These are phyloP conservation scores for Cardamine occulta DNA, from an alignment of 345 rosid species.

Conservation along the genomic window DNA sequence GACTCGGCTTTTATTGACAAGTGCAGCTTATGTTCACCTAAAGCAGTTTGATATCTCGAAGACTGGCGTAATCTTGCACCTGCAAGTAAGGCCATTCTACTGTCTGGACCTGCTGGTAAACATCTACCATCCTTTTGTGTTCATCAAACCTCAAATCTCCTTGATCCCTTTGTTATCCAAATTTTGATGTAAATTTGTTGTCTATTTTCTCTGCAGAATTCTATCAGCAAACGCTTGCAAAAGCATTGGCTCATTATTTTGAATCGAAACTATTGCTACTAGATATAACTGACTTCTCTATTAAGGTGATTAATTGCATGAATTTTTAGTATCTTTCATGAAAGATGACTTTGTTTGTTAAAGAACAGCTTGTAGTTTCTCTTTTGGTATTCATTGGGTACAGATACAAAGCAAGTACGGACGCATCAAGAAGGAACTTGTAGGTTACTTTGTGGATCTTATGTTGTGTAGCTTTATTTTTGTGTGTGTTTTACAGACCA, in stretches of 20 bases:
- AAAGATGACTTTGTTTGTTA: neutral
- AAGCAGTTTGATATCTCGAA: conserved; percentile 81
- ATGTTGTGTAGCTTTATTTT: neutral
- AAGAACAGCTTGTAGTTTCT: conserved; percentile 16
- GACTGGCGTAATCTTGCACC: conserved; percentile 94
- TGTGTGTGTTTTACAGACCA: neutral
- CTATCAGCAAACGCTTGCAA: conserved; percentile 94
- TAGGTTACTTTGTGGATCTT: conserved; percentile 48
- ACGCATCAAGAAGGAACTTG: conserved; percentile 63
- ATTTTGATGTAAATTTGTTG: neutral
- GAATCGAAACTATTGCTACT: conserved; percentile 83
- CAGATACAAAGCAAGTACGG: conserved; percentile 98
- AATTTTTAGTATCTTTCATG: neutral
- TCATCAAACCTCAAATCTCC: neutral
- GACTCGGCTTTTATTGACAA: conserved; percentile 72
- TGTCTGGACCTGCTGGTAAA: conserved; percentile 93
- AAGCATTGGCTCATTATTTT: conserved; percentile 81
- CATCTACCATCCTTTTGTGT: conserved; percentile 9
- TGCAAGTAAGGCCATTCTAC: conserved; percentile 84
- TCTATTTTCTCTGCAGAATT: conserved; percentile 57
- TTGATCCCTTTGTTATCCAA: neutral
- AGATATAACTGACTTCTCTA: conserved; percentile 78
- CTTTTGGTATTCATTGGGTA: neutral
- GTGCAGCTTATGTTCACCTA: conserved; percentile 86
- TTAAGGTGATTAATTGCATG: conserved; percentile 57